phyloP scores from a whole-genome alignment of 176 grass and related monocot genomes.

The Otatea glauca region DNA sequence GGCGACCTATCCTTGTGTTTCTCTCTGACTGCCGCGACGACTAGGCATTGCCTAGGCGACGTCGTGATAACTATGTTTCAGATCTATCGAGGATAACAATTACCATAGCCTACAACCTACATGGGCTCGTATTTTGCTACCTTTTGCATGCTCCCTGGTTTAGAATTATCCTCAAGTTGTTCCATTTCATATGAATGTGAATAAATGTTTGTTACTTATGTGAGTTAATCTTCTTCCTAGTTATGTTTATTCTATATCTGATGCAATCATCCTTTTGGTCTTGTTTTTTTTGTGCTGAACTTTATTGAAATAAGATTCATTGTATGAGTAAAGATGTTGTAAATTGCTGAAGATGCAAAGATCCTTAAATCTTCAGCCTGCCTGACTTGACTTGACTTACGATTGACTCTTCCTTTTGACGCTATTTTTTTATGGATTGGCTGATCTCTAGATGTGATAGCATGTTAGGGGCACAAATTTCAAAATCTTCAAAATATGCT shows the following conservation, averaged over 20 bases:
- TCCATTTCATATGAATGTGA: not conserved
- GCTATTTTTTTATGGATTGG: not conserved
- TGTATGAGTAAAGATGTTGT: not conserved
- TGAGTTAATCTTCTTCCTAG: not conserved
- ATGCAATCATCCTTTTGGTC: constrained; percentile 9
- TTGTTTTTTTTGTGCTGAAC: not conserved
- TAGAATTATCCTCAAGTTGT: not conserved
- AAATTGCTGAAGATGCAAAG: not conserved
- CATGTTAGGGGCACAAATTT: not conserved
- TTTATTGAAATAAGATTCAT: not conserved
- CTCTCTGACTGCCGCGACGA: too few relatives aligned
- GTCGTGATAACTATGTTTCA: too few relatives aligned
- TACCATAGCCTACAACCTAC: not conserved
- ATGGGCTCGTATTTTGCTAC: not conserved
- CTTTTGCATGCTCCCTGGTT: not conserved
- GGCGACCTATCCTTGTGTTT: too few relatives aligned
- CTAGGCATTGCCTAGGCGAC: too few relatives aligned
- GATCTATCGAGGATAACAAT: not conserved
- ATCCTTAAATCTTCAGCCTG: not conserved
- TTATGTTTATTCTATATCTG: not conserved
- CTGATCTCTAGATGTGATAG: not conserved
- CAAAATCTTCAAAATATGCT: constrained; percentile 24
- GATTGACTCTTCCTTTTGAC: not conserved
- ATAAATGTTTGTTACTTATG: not conserved
- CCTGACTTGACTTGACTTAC: not conserved